These are phyloP conservation scores for Oryza glaberrima DNA, from an alignment of 176 grass and related monocot genomes.

Conservation along the genomic window DNA sequence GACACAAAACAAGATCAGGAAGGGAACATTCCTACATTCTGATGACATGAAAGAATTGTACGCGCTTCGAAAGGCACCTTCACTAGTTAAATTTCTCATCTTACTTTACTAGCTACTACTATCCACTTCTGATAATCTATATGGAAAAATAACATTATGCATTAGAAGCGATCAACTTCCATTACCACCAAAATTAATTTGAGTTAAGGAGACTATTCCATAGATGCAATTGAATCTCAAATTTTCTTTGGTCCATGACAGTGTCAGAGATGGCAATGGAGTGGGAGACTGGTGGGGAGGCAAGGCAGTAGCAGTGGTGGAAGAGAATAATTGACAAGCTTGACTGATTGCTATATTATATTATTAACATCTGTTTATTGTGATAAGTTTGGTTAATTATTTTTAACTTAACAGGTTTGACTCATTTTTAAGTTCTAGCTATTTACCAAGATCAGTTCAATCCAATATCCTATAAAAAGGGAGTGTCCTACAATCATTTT, in stretches of 20 bases:
- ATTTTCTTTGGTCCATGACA: neutral
- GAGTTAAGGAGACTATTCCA: neutral
- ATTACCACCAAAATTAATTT: neutral
- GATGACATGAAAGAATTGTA: neutral
- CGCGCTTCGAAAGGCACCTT: slow-evolving; percentile 25
- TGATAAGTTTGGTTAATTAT: neutral
- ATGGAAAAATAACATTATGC: neutral
- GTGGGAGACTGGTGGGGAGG: too few relatives aligned
- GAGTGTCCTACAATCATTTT: neutral
- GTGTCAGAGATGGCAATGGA: neutral
- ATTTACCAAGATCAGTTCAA: neutral
- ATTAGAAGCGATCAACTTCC: neutral
- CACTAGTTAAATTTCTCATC: slow-evolving; percentile 46
- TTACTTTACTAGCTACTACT: slow-evolving; percentile 16
- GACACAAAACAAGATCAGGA: neutral
- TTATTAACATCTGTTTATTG: neutral
- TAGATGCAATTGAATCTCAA: neutral
- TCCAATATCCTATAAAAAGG: slow-evolving; percentile 3
- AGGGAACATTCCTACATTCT: slow-evolving; percentile 36
- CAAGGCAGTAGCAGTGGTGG: neutral
- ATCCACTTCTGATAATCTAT: neutral
- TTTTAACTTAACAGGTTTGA: too few relatives aligned
- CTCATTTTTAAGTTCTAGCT: neutral
- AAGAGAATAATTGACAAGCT: slow-evolving; percentile 5
- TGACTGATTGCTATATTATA: neutral